These are phyloP conservation scores for Schizochytrium sp. DNA, from an alignment of 108 stramenopile genomes.

Conservation along the genomic window DNA sequence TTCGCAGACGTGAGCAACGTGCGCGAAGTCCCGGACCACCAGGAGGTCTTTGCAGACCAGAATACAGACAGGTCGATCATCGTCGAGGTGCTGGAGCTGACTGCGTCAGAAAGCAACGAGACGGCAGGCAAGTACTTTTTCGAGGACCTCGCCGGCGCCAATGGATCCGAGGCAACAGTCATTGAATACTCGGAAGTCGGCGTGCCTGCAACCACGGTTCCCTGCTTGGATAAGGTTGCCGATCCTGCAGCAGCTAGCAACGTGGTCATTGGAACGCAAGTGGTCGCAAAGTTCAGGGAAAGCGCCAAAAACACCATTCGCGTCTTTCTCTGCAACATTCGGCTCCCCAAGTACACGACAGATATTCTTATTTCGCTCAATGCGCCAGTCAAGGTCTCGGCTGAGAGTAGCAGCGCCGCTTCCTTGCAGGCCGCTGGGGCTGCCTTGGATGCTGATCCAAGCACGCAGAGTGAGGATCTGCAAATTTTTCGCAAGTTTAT, in stretches of 20 bases:
- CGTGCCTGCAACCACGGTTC: background rate
- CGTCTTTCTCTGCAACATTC: background rate
- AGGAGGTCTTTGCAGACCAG: slow-evolving; percentile 24
- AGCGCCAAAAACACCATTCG: background rate
- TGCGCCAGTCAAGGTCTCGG: background rate
- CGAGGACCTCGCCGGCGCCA: slow-evolving; percentile 18
- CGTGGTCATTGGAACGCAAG: background rate
- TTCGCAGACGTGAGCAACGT: slow-evolving; percentile 21
- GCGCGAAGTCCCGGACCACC: slow-evolving; percentile 29
- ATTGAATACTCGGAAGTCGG: background rate
- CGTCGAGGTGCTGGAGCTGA: slow-evolving; percentile 18
- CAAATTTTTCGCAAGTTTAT: background rate
- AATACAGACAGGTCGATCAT: background rate
- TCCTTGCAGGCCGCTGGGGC: background rate
- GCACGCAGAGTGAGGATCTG: background rate
- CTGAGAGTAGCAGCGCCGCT: background rate
- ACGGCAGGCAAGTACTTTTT: slow-evolving; percentile 14
- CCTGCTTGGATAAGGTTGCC: background rate
- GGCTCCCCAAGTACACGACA: background rate
- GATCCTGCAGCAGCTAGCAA: background rate
- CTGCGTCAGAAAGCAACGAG: background rate
- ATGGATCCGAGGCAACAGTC: slow-evolving; percentile 1
- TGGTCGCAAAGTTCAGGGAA: background rate
- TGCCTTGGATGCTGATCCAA: background rate
- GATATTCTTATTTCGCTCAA: background rate